phyloP scores from a whole-genome alignment of 2,329 filamentous ascomycete species.

The Pleurostoma richardsiae region DNA sequence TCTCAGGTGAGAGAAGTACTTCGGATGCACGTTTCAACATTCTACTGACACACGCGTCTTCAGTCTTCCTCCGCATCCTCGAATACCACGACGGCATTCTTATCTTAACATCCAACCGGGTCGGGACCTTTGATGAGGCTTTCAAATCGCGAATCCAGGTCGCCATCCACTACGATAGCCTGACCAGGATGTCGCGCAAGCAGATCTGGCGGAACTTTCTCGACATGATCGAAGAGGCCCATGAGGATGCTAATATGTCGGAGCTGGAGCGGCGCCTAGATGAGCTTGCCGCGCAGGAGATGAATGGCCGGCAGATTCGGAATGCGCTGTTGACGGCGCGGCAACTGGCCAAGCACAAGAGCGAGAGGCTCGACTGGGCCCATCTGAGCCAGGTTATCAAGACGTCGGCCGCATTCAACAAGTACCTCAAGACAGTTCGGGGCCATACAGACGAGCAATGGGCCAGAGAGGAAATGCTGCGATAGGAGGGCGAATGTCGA shows the following conservation, averaged over 20 bases:
- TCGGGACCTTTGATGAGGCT: constrained; percentile 27
- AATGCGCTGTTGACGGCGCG: not conserved
- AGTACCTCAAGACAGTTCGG: constrained; percentile 10
- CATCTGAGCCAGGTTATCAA: constrained; percentile 14
- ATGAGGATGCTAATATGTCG: not conserved
- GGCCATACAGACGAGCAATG: constrained; percentile 13
- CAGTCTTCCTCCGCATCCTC: constrained; percentile 26
- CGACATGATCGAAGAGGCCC: not conserved
- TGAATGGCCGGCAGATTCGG: constrained; percentile 2
- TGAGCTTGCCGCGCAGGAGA: not conserved
- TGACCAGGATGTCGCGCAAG: constrained; percentile 12
- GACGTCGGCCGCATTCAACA: constrained; percentile 12
- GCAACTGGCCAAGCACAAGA: constrained; percentile 5
- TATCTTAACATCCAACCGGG: constrained; percentile 28
- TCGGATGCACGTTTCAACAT: not conserved
- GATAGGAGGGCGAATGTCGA: not conserved
- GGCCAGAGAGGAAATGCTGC: constrained; percentile 5
- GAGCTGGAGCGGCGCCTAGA: constrained; percentile 2
- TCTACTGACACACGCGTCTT: not conserved
- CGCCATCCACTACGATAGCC: constrained; percentile 22
- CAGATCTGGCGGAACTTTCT: constrained; percentile 22
- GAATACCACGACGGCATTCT: constrained; percentile 29
- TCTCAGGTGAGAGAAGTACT: constrained; percentile 13
- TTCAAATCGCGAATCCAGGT: constrained; percentile 29
- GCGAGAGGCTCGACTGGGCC: constrained; percentile 10